Conservation (phyloP, 2,329 filamentous ascomycete species). For the Ambrosiella cleistominuta region DNA sequence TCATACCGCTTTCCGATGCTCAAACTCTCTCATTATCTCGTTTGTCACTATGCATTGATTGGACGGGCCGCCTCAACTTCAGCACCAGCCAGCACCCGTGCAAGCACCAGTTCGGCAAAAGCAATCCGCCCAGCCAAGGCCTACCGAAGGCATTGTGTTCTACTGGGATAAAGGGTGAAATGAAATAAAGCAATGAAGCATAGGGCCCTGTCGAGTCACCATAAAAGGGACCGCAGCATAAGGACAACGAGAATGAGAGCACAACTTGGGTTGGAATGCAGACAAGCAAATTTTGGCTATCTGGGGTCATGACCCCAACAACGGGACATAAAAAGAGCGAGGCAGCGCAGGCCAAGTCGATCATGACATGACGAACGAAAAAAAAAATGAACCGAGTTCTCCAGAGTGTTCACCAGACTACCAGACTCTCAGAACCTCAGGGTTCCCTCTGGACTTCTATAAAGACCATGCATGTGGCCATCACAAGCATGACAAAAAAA, state of each 20-base stretch:
- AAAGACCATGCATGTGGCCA: not conserved
- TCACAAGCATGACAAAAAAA: not conserved
- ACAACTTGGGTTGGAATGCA: not conserved
- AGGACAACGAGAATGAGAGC: not conserved
- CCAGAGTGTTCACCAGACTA: not conserved
- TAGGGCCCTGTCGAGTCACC: not conserved
- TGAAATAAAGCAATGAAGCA: not conserved
- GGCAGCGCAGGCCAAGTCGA: not conserved
- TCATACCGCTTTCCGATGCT: not conserved
- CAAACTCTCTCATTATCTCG: not conserved
- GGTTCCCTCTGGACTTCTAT: not conserved
- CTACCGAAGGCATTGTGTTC: not conserved
- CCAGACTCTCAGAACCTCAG: not conserved
- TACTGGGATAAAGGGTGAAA: too few relatives aligned
- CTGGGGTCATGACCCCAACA: not conserved
- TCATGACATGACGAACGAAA: not conserved
- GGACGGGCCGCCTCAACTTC: constrained; percentile 2
- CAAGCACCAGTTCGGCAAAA: not conserved
- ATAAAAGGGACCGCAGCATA: constrained; percentile 1
- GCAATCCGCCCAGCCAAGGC: not conserved
- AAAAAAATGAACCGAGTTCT: not conserved
- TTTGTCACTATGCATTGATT: constrained; percentile 6
- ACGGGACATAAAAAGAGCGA: not conserved
- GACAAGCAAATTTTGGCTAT: not conserved
- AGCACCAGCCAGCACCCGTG: constrained; percentile 1